Evolutionary conservation across 2,329 filamentous ascomycete genomes (phyloP), one percentile per base, ranked within the genome.

Genomic region (Leptosphaerulina australis): DNA sequence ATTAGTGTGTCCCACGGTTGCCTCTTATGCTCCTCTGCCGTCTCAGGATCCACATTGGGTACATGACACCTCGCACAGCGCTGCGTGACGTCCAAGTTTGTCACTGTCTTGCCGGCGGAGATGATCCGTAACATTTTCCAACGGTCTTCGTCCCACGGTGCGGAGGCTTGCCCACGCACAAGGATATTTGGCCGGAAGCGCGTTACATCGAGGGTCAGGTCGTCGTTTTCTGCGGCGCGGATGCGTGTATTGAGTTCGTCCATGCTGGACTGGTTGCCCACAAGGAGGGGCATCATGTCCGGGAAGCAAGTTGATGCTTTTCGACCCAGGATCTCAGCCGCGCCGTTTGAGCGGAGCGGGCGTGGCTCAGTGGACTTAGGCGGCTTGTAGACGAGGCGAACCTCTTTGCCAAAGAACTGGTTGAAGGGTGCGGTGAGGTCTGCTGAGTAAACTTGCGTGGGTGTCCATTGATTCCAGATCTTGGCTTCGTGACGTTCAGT

Each of bases 121-220:
- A 47, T 39, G 38, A 84, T 77, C 8, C 79, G 74, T 0, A 87
- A 71, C 3, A 77, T 76, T 70, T 85, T 86, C 84, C 84, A 87
- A 12, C 76, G 75, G 64, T 87, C 84, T 63, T 87, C 85, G 28
- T 77, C 76, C 84, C 84, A 87, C 0, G 84, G 78, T 44, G 74
- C 71, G 29, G 74, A 71, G 0, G 53, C 29, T 10, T 63, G 44
- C 1, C 84, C 84, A 11, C 74, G 72, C 33, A 87, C 77, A 17
- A 87, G 76, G 46, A 87, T 83, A 64, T 87, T 87, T 1, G 84
- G 83, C 14, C 85, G 73, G 66, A 87, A 87, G 2, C 84, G 78
- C 2, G 56, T 43, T 0, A 69, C 62, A 64, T 86, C 83, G 48
- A 86, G 80, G 0, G 76, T 80, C 25, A 85, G 77, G n/a, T 75